These are phyloP conservation scores for Hypoxylon fuscum DNA, from an alignment of 495 filamentous ascomycete genomes.

Conservation along the genomic window DNA sequence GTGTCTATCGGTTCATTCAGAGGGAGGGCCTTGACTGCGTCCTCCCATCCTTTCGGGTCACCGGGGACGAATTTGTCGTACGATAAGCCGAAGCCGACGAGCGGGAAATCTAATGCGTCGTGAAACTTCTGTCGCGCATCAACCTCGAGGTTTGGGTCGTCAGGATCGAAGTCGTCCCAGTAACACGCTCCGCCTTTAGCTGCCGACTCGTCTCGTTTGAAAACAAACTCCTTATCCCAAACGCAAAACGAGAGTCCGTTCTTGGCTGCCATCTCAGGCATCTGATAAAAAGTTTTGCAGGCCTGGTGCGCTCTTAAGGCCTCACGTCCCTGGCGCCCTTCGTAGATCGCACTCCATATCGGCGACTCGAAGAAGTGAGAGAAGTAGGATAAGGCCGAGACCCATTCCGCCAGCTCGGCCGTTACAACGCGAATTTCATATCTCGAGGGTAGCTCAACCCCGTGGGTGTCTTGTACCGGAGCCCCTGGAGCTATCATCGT, in stretches of 20 bases:
- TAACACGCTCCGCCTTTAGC: constrained; percentile 51
- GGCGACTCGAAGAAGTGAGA: constrained; percentile 27
- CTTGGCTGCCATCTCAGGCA: constrained; percentile 34
- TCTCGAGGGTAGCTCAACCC: constrained; percentile 28
- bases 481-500: constrained; percentile 26
- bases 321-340: constrained; percentile 21
- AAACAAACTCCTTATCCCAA: constrained; percentile 57
- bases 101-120: constrained; percentile 36
- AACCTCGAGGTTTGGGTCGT: constrained; percentile 32
- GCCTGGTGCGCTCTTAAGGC: constrained; percentile 23
- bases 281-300: constrained; percentile 28
- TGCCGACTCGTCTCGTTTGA: constrained; percentile 51
- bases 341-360: constrained; percentile 31
- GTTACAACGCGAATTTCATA: constrained; percentile 34
- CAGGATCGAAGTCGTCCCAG: constrained; percentile 47
- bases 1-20: constrained; percentile 18
- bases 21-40: constrained; percentile 10
- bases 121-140: constrained; percentile 21
- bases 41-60: constrained; percentile 28
- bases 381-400: constrained; percentile 29
- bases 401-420: constrained; percentile 15
- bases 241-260: constrained; percentile 55
- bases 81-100: constrained; percentile 32
- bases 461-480: constrained; percentile 26
- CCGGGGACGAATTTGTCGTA: constrained; percentile 27